A percentile compares a stretch with the other conserved stretches of the same genome.
These are phyloP conservation scores for Przewalskia tangutica DNA, from an alignment of 257 asterid genomes.

Conservation along the genomic window DNA sequence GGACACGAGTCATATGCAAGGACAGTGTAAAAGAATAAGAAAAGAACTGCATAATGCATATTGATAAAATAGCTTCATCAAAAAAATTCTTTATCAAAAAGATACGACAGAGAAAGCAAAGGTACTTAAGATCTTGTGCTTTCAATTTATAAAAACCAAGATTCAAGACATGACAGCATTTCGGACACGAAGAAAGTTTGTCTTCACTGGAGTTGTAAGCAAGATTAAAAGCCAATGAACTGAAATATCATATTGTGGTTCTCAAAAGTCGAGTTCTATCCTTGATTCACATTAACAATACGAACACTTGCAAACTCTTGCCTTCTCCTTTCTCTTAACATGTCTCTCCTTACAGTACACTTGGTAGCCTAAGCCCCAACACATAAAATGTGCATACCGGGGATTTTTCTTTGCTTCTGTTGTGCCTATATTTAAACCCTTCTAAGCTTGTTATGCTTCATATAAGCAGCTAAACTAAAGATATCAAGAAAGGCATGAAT, in stretches of 20 bases:
- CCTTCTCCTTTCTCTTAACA: neutral
- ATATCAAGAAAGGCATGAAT: neutral
- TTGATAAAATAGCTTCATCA: neutral
- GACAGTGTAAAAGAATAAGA: neutral
- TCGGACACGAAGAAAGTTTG: neutral
- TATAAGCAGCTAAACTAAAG: neutral
- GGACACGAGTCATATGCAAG: neutral
- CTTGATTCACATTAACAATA: neutral
- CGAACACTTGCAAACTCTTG: neutral
- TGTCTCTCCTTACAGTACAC: neutral
- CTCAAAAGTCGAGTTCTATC: neutral
- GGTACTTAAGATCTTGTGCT: neutral
- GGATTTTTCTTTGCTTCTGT: neutral
- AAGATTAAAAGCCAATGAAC: neutral
- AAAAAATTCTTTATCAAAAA: too few species aligned
- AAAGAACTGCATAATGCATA: neutral
- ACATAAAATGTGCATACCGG: neutral
- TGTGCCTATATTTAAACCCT: neutral
- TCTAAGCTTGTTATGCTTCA: neutral
- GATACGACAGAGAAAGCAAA: neutral
- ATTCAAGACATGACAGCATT: neutral
- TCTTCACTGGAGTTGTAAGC: neutral
- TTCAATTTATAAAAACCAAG: neutral
- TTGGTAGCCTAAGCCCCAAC: neutral
- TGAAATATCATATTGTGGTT: neutral